Percentiles rank a stretch among this genome's conserved stretches.
phyloP scores from a whole-genome alignment of 345 rosid species.

The Iberis pinnata region DNA sequence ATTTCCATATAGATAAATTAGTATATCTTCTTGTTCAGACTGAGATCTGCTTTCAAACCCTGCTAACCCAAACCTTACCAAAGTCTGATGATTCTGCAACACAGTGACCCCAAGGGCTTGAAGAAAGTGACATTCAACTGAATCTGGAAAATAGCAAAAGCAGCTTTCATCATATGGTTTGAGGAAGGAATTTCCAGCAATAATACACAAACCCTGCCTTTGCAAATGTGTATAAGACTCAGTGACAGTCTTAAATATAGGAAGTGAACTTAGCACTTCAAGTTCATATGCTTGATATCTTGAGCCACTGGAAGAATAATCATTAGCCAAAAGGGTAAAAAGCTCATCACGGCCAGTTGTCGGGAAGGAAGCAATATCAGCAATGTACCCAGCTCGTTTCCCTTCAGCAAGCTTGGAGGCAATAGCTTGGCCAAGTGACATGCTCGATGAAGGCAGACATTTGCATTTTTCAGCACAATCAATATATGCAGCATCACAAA shows the following conservation, averaged over 20 bases:
- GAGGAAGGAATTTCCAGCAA: conserved; percentile 74
- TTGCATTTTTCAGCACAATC: conserved; percentile 65
- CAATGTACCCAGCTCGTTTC: conserved; percentile 62
- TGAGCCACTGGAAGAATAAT: conserved; percentile 52
- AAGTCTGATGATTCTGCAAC: conserved; percentile 70
- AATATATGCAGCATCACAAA: conserved; percentile 60
- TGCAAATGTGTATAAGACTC: conserved; percentile 57
- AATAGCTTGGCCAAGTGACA: conserved; percentile 76
- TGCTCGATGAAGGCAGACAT: conserved; percentile 53
- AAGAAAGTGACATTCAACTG: conserved; percentile 56
- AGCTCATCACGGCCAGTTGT: conserved; percentile 59
- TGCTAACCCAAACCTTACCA: conserved; percentile 80
- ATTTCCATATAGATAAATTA: conserved; percentile 53
- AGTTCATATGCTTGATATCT: conserved; percentile 59
- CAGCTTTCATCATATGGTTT: conserved; percentile 66
- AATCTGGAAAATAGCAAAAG: conserved; percentile 55
- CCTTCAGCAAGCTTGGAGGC: conserved; percentile 80
- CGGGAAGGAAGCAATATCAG: conserved; percentile 54
- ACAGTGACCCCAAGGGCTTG: conserved; percentile 77
- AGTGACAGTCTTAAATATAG: conserved; percentile 67
- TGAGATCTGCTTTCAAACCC: conserved; percentile 60
- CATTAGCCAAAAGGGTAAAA: conserved; percentile 67
- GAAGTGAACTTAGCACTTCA: conserved; percentile 66
- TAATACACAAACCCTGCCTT: conserved; percentile 56
- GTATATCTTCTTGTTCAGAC: conserved; percentile 69